These are phyloP conservation scores for Astrephomene gubernaculifera DNA, from an alignment of 139 green algal species.

Conservation along the genomic window DNA sequence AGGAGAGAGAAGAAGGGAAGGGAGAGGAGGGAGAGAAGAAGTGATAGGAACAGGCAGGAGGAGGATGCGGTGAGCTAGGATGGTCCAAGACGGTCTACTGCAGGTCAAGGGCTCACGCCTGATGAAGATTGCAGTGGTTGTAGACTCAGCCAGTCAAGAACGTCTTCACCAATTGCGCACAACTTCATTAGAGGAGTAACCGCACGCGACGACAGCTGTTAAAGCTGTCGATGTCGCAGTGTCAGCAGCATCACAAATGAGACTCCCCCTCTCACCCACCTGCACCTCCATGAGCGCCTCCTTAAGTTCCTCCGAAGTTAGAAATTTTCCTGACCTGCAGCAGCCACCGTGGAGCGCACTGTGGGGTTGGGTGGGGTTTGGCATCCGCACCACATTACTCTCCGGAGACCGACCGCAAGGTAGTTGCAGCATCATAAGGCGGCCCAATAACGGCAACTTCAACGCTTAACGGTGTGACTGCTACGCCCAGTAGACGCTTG, in stretches of 20 bases:
- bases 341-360: neutral
- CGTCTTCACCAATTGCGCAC: too few species aligned
- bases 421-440: slow-evolving; percentile 2
- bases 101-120: too few species aligned
- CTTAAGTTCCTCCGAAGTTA: slow-evolving; percentile 20
- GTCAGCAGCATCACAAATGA: too few species aligned
- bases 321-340: slow-evolving; percentile 10
- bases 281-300: neutral
- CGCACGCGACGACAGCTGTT: too few species aligned
- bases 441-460: slow-evolving; percentile 20
- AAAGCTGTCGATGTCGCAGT: too few species aligned
- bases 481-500: slow-evolving; percentile 6
- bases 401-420: neutral
- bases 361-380: neutral
- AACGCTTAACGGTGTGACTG: neutral
- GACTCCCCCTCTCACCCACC: too few species aligned
- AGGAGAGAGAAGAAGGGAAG: neutral
- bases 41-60: too few species aligned
- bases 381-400: neutral
- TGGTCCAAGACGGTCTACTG: too few species aligned
- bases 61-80: too few species aligned
- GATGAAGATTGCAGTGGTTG: too few species aligned
- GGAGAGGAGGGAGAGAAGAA: neutral
- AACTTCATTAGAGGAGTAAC: too few species aligned
- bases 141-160: too few species aligned